Base-by-base conservation (phyloP, 2,329 filamentous ascomycete genomes). In the Trichoderma gracile region DNA sequence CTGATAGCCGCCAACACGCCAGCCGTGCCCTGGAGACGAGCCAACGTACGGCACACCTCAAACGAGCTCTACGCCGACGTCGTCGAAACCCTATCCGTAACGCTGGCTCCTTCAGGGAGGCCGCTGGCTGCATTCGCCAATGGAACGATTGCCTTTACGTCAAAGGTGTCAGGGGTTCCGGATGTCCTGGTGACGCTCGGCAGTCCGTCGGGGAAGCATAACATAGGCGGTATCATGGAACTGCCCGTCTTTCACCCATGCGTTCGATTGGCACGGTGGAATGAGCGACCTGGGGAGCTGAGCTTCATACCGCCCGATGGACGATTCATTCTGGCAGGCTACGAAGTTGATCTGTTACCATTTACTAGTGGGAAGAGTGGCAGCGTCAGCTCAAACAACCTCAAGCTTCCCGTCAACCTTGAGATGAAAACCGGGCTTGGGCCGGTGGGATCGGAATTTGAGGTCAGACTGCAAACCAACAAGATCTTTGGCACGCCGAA, bases 31-130 rank as follows among this genome's bases (percentile, higher is more conserved):
- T 99, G 95, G 95, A 86, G 95, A 67, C 84, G 93, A 66, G 87
- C 92, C 45, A 97, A 97, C 72, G 95, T 99, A 60, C 86, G 93
- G 17, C 95, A 99, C 76, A 98, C 94, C 4, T 96, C 91, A 63
- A 99, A 98, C 77, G 95, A 99, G 77, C 83, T 99, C 69, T 98
- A 98, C 75, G 94, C 97, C 64, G 95, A 99, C 75, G 87, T 99
- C 14, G 87, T 99, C 67, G 95, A 99, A 79, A 92, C 91, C 1
- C 81, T 99, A 0, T 86, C 88, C 1, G 92, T 97, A 46, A 97
- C 90, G 0, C 84, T 98, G 47, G 93, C 95, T 0, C 95, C 95
- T 0, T 97, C 93, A 0, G 95, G 95, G 5, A 85, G 93, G 15
- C 89, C 94, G 1, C 82, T 99, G 23, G 88, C 92, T 8, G 94